Base-by-base conservation (phyloP, 805 yeast genomes). In the Saccharomycopsis babjevae region DNA sequence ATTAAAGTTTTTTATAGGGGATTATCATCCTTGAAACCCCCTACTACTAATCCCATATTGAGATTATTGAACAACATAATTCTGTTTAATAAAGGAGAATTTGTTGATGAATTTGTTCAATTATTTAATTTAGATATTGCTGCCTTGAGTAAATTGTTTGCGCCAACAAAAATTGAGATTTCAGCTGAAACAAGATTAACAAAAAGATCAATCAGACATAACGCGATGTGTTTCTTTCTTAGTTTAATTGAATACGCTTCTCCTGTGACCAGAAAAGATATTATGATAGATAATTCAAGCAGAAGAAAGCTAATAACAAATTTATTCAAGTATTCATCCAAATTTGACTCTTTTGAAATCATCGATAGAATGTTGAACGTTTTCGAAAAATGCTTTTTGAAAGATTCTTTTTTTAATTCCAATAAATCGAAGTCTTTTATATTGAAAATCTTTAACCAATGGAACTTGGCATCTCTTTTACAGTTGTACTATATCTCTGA, bases 371-470 rank as follows among this genome's bases (percentile, higher is more conserved):
- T 85, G 0, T 60, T 89, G 2, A 69, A 71, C 0, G 76, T 83
- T 30, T 73, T 89, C 61, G 81, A 77, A 18, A 68, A 72, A 0
- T 73, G 75, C 25, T 78, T 92, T 1, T 68, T 89, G 40, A 70
- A 73, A 32, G 97, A 92, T 65, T 67, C 74, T 1, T 72, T 79
- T 13, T 86, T 84, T 69, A 82, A 82, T 66, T 86, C 83, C 69
- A 82, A 82, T 65, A 85, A 84, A 67, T 75, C 85, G 62, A 56
- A 56, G 22, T 32, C 54, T 5, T 80, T 90, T 0, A 92, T 91
- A 69, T 80, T 89, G 63, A 82, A 83, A 62, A 79, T 91, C 16
- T 79, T 93, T 67, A 89, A 89, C 66, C 97, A 92, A 68, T 82
- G 87, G 77, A 81, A 85, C 25, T 68, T 90, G 61, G 77, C 78